Evolutionary conservation across 2,329 filamentous ascomycete species (phyloP).

Genomic region (Zarea fungicola): DNA sequence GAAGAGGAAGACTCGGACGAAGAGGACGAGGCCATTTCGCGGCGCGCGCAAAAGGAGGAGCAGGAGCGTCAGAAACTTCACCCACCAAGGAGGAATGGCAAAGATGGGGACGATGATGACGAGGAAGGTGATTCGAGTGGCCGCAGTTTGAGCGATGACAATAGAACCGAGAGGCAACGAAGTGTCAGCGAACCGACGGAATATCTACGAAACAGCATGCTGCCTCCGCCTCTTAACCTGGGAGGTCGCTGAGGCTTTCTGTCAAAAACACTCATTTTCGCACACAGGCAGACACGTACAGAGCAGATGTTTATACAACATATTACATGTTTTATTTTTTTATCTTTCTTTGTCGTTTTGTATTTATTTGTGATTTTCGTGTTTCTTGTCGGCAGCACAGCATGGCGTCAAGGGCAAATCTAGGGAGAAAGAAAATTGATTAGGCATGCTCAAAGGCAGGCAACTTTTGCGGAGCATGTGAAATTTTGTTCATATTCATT

Average conservation of each 20-base stretch:
- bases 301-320: neutral
- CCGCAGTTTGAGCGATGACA: constrained; percentile 27
- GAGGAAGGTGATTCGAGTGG: constrained; percentile 38
- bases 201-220: constrained; percentile 25
- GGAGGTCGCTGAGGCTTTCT: no score
- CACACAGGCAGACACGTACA: constrained; percentile 18
- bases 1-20: constrained; percentile 50
- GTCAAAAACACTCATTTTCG: no score
- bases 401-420: constrained; percentile 10
- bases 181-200: constrained; percentile 43
- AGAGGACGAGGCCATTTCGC: constrained; percentile 25
- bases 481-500: neutral
- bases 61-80: neutral
- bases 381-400: constrained; percentile 7
- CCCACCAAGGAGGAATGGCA: constrained; percentile 25
- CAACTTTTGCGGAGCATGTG: neutral
- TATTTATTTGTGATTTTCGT: constrained; percentile 1
- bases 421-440: neutral
- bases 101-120: constrained; percentile 55
- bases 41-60: constrained; percentile 17
- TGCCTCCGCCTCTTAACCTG: constrained; percentile 30
- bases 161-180: constrained; percentile 53
- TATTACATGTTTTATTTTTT: no score
- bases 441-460: neutral
- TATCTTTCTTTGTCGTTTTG: neutral